Conservation (phyloP, 164 flowering plant species). For the Buxus sempervirens region DNA sequence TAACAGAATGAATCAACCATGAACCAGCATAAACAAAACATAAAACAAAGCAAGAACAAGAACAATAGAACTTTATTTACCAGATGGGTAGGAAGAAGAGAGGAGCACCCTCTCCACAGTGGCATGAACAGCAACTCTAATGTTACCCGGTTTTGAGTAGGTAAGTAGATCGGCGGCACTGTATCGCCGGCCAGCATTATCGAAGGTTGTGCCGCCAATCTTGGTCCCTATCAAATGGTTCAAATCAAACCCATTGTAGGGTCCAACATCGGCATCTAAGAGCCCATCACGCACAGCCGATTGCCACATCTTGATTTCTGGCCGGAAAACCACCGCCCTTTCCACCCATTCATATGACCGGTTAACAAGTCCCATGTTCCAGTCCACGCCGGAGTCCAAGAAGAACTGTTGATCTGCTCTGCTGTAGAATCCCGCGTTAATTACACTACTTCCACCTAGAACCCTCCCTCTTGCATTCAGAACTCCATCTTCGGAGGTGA, state of each 20-base stretch:
- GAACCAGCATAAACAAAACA: not conserved
- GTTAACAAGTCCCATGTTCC: slow-evolving; percentile 60
- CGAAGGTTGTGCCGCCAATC: slow-evolving; percentile 79
- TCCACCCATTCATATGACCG: slow-evolving; percentile 83
- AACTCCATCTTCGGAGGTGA: slow-evolving; percentile 83
- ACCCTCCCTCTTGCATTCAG: slow-evolving; percentile 78
- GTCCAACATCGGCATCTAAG: slow-evolving; percentile 58
- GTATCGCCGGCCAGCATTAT: slow-evolving; percentile 50
- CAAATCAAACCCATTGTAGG: slow-evolving; percentile 60
- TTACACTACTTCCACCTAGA: slow-evolving; percentile 86
- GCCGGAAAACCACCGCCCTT: slow-evolving; percentile 50
- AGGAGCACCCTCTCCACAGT: slow-evolving; percentile 63
- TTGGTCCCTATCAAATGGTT: slow-evolving; percentile 71
- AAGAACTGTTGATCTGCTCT: slow-evolving; percentile 58
- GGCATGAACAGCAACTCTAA: slow-evolving; percentile 57
- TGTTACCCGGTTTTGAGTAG: slow-evolving; percentile 38
- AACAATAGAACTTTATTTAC: not conserved
- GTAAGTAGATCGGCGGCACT: slow-evolving; percentile 71
- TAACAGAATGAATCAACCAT: not conserved
- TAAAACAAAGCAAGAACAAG: not conserved
- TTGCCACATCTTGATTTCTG: slow-evolving; percentile 72
- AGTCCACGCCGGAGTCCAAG: slow-evolving; percentile 32
- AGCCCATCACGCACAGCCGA: slow-evolving; percentile 62
- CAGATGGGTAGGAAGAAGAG: slow-evolving; percentile 20
- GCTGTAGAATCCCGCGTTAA: slow-evolving; percentile 90